Base-by-base conservation (phyloP, 163 green algal genomes). In the Scenedesmus sp. region DNA sequence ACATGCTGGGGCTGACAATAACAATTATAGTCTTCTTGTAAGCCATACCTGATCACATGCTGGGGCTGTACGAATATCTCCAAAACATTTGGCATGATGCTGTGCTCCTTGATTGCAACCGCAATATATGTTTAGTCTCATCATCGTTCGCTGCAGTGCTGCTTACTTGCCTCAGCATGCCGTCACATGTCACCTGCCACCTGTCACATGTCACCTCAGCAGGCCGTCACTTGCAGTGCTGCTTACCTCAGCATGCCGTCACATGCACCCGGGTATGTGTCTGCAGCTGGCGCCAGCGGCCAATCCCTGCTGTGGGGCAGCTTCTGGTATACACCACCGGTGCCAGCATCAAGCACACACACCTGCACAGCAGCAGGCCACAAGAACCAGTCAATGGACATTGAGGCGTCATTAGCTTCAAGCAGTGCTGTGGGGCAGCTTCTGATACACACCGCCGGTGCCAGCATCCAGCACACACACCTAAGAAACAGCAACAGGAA, bases 161-260 rank as follows among this genome's bases (percentile, higher is more conserved):
- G 34, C 34, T 46, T 46, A 46, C 34, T 46, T 46, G 34, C 34
- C 34, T 46, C 34, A 46, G 34, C 34, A 46, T 46, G 34, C 34
- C 34, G 34, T 46, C 34, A 46, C 34, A 46, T 46, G 34, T 46
- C 34, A 46, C 34, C 34, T 46, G 34, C 34, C 34, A 46, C 34
- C 34, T 46, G 34, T 46, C 34, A 46, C 34, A 46, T 46, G 34
- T 46, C 34, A 46, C 34, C 34, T 46, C 34, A 59, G 77, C 77
- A 85, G 13, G 23, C 10, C 20, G 46, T 26, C 2, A 23, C 18
- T 23, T 59, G 76, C 76, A 84, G 10, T 57, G 10, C 62, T 15
- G 62, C 62, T 70, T n/a, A 91, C 87, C 87, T 85, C 4, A 91
- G 57, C 74, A 91, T 23, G 34, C 74, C 87, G 62, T 91, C 87